Evolutionary conservation across 352 stramenopile genomes (phyloP).

Genomic region (Stramenopiles sp.): DNA sequence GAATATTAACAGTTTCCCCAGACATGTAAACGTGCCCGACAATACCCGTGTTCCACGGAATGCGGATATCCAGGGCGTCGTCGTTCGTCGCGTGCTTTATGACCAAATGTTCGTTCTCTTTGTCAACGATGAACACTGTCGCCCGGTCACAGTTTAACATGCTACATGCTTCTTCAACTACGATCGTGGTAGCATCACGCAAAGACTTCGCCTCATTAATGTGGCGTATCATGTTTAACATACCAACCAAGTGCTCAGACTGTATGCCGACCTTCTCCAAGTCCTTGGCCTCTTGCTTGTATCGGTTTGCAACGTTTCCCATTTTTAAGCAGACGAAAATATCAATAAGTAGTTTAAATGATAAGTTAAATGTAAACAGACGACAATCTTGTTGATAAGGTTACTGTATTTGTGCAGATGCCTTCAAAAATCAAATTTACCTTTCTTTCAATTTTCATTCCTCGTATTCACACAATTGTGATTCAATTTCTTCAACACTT

Average conservation of each 20-base stretch:
- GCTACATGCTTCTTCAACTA: slow-evolving; percentile 14
- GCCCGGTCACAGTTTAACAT: slow-evolving; percentile 29
- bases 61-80: slow-evolving; percentile 21
- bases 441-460: too few relatives aligned
- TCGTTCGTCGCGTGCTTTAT: background rate
- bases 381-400: too few relatives aligned
- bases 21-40: slow-evolving; percentile 19
- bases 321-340: too few relatives aligned
- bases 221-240: background rate
- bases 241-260: background rate
- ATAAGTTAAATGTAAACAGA: too few relatives aligned
- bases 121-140: slow-evolving; percentile 26
- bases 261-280: background rate
- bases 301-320: background rate
- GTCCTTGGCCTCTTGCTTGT: background rate
- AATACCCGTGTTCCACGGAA: slow-evolving; percentile 19
- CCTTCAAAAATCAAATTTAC: too few relatives aligned
- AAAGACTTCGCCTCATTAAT: background rate
- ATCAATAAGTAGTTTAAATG: too few relatives aligned
- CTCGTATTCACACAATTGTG: too few relatives aligned
- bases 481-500: too few relatives aligned
- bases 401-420: too few relatives aligned
- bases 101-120: slow-evolving; percentile 13
- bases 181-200: background rate
- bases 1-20: slow-evolving; percentile 21